Base-by-base conservation (phyloP, 163 green algal genomes). In the Scenedesmus sp. region DNA sequence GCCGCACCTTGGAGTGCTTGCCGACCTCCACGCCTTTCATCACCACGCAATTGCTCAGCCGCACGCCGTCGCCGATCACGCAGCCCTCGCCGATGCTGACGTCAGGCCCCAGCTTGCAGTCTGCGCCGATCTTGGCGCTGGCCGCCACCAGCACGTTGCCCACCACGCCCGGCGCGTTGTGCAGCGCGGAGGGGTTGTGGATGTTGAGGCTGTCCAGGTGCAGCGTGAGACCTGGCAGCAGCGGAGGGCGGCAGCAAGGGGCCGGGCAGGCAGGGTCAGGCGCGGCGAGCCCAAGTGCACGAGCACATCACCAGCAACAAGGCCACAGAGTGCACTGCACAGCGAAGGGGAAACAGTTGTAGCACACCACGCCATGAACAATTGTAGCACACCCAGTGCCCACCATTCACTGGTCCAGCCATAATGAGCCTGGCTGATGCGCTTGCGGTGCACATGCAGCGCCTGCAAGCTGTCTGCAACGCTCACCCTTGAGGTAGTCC, bases 61-160 rank as follows among this genome's bases (percentile, higher is more conserved):
- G 95, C 89, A 99, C 98, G 79, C 98, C 98, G 88, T 98, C 94
- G 55, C 97, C 98, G 66, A 99, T 99, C 10, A 98, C 94, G 87
- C 96, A 98, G 62, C 96, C 96, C 59, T 97, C 94, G 18, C 96
- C 97, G 56, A 99, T 98, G 90, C 95, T 98, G 20, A 99, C 96
- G 91, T 99, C 98, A 54, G 98, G 98, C 0, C 98, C 90, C 74
- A 96, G 94, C 82, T 96, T 74, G 90, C 94, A 97, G n/a, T 92
- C 94, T 20, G 93, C 81, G 66, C 95, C 93, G 85, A 97, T 95
- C 88, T 95, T 97, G 57, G 97, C 98, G 52, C 93, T 96, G 5
- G 90, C 46, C 87, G 99, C 96, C 46, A 99, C 95, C 86, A 99
- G 96, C 89, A 99, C 98, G 92, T 99, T 98, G 88, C 98, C 98